phyloP scores from a whole-genome alignment of 805 yeast genomes.

The Spathaspora girioi region DNA sequence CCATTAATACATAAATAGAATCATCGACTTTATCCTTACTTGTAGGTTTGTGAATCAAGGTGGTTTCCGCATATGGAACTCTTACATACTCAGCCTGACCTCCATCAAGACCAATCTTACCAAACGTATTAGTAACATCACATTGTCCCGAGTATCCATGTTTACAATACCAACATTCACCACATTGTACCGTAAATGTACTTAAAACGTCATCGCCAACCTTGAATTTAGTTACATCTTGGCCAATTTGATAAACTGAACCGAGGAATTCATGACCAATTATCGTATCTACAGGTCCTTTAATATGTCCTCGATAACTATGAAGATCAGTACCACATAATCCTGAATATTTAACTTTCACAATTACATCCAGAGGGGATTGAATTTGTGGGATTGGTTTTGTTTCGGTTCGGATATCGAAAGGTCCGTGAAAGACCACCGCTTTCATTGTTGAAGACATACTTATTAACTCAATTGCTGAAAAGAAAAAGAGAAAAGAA shows the following conservation, averaged over 20 bases:
- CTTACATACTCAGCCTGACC: slow-evolving; percentile 62
- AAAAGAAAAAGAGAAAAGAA: not conserved
- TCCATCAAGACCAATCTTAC: slow-evolving; percentile 54
- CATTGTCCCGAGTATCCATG: slow-evolving; percentile 56
- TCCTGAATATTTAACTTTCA: slow-evolving; percentile 46
- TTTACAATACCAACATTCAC: slow-evolving; percentile 55
- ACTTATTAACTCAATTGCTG: not conserved
- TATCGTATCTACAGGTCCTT: slow-evolving; percentile 33
- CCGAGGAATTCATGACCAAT: slow-evolving; percentile 56
- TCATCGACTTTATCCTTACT: slow-evolving; percentile 29
- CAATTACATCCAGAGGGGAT: slow-evolving; percentile 40
- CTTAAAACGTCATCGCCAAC: slow-evolving; percentile 47
- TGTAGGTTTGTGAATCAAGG: slow-evolving; percentile 43
- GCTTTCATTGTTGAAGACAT: slow-evolving; percentile 47
- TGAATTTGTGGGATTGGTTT: slow-evolving; percentile 38
- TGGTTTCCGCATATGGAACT: slow-evolving; percentile 54
- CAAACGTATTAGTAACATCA: slow-evolving; percentile 52
- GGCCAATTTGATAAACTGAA: slow-evolving; percentile 37
- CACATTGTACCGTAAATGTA: slow-evolving; percentile 56
- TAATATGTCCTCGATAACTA: slow-evolving; percentile 49
- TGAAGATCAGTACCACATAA: slow-evolving; percentile 57
- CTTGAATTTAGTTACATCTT: slow-evolving; percentile 24
- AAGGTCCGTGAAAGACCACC: slow-evolving; percentile 45
- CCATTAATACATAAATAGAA: slow-evolving; percentile 51
- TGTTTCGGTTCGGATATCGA: slow-evolving; percentile 33